Conservation (phyloP, 805 yeast species). For the Brettanomyces naardenensis region DNA sequence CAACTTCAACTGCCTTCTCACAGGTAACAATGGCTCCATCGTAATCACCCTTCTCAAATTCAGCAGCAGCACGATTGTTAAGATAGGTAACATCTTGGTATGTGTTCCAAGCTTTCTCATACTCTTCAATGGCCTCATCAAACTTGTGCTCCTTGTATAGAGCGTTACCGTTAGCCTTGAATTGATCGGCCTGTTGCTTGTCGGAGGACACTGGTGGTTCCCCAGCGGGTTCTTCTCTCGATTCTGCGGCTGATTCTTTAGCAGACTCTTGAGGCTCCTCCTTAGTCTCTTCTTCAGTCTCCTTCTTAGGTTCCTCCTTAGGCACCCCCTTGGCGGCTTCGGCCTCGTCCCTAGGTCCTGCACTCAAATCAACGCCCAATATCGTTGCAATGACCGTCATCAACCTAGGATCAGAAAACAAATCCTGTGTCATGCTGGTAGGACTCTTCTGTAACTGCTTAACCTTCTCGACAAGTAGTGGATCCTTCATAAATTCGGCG, state of each 20-base stretch:
- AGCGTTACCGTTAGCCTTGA: constrained; percentile 79
- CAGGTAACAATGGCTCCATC: constrained; percentile 81
- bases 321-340: constrained; percentile 19
- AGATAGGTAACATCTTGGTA: constrained; percentile 83
- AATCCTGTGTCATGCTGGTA: constrained; percentile 57
- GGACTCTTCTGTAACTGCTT: constrained; percentile 61
- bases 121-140: constrained; percentile 84
- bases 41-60: constrained; percentile 88
- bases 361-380: constrained; percentile 65
- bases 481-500: constrained; percentile 80
- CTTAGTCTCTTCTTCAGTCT: constrained; percentile 14
- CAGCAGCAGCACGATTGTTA: constrained; percentile 97
- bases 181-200: constrained; percentile 52
- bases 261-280: constrained; percentile 3
- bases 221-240: constrained; percentile 24
- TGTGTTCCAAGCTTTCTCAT: constrained; percentile 79
- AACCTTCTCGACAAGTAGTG: constrained; percentile 67
- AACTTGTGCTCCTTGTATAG: constrained; percentile 82
- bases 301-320: constrained; percentile 28
- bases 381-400: constrained; percentile 83
- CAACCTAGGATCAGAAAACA: constrained; percentile 75
- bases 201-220: constrained; percentile 20
- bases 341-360: constrained; percentile 26
- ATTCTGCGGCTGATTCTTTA: constrained; percentile 19
- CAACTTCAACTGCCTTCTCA: constrained; percentile 76